phyloP scores from a whole-genome alignment of 2,329 filamentous ascomycete species.

The Ilyonectria mors-panacis region DNA sequence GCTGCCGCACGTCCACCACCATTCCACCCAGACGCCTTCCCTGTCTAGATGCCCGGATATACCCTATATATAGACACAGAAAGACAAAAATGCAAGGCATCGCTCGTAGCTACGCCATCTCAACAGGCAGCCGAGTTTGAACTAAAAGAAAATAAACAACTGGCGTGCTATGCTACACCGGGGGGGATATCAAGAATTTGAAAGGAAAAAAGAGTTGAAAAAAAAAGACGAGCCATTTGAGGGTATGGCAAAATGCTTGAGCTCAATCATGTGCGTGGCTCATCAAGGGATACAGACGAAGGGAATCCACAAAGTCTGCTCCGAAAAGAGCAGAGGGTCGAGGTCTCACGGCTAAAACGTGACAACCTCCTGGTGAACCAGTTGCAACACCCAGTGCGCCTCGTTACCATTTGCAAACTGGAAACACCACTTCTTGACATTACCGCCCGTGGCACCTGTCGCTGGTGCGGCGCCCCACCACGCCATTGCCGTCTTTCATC shows the following conservation, averaged over 20 bases:
- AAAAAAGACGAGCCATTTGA: conserved; percentile 2
- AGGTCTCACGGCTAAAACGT: conserved; percentile 47
- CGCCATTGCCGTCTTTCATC: conserved; percentile 73
- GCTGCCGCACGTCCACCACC: conserved; percentile 9
- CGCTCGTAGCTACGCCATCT: conserved; percentile 30
- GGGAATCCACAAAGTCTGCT: conserved; percentile 1
- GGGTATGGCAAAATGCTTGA: background rate
- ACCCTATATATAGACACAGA: conserved; percentile 25
- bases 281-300: conserved; percentile 14
- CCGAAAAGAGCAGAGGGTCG: conserved; percentile 4
- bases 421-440: conserved; percentile 76
- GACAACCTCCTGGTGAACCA: conserved; percentile 71
- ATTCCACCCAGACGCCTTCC: conserved; percentile 40
- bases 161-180: conserved; percentile 33
- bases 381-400: conserved; percentile 69
- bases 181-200: conserved; percentile 46
- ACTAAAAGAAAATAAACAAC: conserved; percentile 24
- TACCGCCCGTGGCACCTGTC: conserved; percentile 66
- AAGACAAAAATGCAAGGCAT: conserved; percentile 42
- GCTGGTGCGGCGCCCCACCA: conserved; percentile 67
- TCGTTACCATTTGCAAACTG: conserved; percentile 69
- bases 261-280: conserved; percentile 19
- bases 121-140: conserved; percentile 22
- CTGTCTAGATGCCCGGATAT: conserved; percentile 44
- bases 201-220: conserved; percentile 16